phyloP scores from a whole-genome alignment of 148 eudicot species.

The Chenopodium suecicum region DNA sequence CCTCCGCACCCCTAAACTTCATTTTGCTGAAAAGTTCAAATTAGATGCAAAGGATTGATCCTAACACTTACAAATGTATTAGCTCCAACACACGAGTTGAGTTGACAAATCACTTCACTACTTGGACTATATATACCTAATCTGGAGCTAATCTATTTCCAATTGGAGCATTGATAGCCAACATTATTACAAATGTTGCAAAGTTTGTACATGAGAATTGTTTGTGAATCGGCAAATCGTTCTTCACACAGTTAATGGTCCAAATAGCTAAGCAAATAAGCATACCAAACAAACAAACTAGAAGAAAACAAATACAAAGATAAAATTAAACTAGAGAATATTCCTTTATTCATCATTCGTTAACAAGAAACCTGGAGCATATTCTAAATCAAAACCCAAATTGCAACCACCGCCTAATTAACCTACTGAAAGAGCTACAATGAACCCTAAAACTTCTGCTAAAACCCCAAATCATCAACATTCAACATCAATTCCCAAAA shows the following conservation, averaged over 20 bases:
- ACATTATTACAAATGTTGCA: not conserved
- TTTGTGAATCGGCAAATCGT: too few species aligned
- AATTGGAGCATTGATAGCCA: not conserved
- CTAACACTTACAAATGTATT: too few species aligned
- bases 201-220: too few species aligned
- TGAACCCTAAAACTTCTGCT: not conserved
- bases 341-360: not conserved
- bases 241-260: not conserved
- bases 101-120: too few species aligned
- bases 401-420: not conserved
- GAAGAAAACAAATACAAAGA: not conserved
- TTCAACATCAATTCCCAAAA: too few species aligned
- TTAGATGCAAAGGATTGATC: not conserved
- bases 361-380: slow-evolving; percentile 12
- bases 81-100: too few species aligned
- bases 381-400: slow-evolving; percentile 12
- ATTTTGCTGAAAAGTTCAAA: not conserved
- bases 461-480: not conserved
- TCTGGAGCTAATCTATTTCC: not conserved
- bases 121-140: too few species aligned
- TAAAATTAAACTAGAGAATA: slow-evolving; percentile 14
- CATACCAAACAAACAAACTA: not conserved
- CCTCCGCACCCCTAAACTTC: not conserved
- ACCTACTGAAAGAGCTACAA: not conserved
- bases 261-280: not conserved